Conservation (phyloP, 345 rosid genomes). For the Triadica sebifera region DNA sequence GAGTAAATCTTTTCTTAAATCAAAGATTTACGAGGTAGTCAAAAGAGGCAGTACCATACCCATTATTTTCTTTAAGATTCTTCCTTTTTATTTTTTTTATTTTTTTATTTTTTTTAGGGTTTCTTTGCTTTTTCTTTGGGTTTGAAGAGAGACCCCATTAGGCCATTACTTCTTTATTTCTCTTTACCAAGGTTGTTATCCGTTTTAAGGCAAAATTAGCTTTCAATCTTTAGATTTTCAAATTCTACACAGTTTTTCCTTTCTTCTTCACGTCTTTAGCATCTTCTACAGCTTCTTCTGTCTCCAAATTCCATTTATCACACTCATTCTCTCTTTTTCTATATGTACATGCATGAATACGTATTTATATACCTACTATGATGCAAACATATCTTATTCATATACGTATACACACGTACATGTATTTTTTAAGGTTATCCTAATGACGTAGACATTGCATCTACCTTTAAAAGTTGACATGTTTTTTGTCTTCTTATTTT, state of each 20-base stretch:
- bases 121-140: slow-evolving; percentile 17
- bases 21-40: slow-evolving; percentile 51
- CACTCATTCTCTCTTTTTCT: not conserved
- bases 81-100: not conserved
- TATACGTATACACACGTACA: not conserved
- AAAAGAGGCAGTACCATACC: slow-evolving; percentile 25
- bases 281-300: not conserved
- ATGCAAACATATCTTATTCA: too few species aligned
- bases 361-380: too few species aligned
- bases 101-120: too few species aligned
- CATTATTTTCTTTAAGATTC: slow-evolving; percentile 16
- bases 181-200: slow-evolving; percentile 2
- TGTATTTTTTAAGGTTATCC: not conserved
- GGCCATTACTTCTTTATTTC: slow-evolving; percentile 1
- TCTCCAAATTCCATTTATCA: not conserved
- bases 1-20: slow-evolving; percentile 4
- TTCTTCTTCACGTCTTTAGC: slow-evolving; percentile 16
- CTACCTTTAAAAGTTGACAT: not conserved
- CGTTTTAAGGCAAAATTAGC: slow-evolving; percentile 14
- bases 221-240: slow-evolving; percentile 14
- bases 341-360: not conserved
- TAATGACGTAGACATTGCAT: not conserved
- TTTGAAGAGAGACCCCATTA: slow-evolving; percentile 19
- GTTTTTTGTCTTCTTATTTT: not conserved
- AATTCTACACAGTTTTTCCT: not conserved